Conservation (phyloP, 192 early-diverging fungal species). For the Obelidium mucronatum region DNA sequence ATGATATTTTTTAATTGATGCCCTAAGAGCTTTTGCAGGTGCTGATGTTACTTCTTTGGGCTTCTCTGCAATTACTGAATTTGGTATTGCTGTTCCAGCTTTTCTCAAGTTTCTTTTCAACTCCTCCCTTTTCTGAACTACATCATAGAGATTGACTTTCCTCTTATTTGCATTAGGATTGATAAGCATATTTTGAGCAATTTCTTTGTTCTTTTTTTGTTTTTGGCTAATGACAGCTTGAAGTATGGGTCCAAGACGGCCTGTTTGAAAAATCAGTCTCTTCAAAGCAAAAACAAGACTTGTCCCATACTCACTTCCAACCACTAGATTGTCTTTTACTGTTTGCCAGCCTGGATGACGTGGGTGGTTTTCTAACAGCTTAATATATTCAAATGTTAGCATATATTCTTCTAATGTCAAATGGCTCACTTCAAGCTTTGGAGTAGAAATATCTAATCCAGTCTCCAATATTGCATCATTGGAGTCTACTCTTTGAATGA, state of each 20-base stretch:
- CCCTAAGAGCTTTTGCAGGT: neutral
- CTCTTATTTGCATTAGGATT: conserved; percentile 19
- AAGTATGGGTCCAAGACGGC: neutral
- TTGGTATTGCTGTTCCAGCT: conserved; percentile 28
- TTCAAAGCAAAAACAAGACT: neutral
- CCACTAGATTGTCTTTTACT: conserved; percentile 3
- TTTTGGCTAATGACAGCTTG: neutral
- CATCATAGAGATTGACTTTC: neutral
- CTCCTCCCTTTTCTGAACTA: conserved; percentile 1
- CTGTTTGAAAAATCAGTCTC: neutral
- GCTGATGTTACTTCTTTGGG: neutral
- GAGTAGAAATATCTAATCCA: conserved; percentile 20
- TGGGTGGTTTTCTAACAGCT: neutral
- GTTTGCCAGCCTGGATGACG: conserved; percentile 24
- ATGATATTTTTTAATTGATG: neutral
- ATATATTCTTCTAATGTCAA: too few species aligned
- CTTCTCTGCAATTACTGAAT: conserved; percentile 22
- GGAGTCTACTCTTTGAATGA: conserved; percentile 9
- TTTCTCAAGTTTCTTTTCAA: conserved; percentile 19
- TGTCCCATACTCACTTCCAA: conserved; percentile 24
- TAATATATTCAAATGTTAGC: too few species aligned
- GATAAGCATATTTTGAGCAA: neutral
- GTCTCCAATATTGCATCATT: neutral
- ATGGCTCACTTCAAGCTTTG: conserved; percentile 1
- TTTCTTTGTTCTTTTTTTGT: too few species aligned